phyloP scores from a whole-genome alignment of 208 protist species.

The Kentomonas sorsogonicus region DNA sequence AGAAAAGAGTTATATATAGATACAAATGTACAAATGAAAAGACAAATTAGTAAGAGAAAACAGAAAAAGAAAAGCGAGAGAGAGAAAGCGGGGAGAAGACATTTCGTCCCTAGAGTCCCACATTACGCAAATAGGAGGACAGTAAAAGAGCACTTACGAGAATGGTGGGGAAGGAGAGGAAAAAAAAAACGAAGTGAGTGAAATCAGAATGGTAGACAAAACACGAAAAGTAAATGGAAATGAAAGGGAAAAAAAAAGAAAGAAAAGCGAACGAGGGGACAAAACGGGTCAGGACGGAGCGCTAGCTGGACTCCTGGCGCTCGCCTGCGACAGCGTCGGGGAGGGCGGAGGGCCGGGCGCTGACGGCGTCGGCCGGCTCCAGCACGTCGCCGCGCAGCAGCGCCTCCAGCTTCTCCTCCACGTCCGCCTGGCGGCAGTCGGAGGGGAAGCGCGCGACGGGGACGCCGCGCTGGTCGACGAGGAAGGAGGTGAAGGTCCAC shows the following conservation, averaged over 20 bases:
- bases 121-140: not conserved
- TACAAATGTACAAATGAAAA: no score
- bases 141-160: not conserved
- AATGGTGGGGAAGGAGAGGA: not conserved
- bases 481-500: conserved; percentile 93
- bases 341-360: no score
- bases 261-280: conserved; percentile 11
- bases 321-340: not conserved
- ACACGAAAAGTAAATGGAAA: not conserved
- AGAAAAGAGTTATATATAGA: no score
- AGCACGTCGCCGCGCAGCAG: conserved; percentile 18
- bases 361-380: not conserved
- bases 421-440: conserved; percentile 30
- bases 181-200: not conserved
- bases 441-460: conserved; percentile 56
- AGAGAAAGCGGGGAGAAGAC: not conserved
- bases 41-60: not conserved
- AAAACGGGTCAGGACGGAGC: not conserved
- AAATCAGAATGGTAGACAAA: not conserved
- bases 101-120: not conserved
- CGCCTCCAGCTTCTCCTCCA: conserved; percentile 45
- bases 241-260: conserved; percentile 3
- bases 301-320: not conserved
- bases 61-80: not conserved
- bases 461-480: conserved; percentile 54